These are phyloP conservation scores for Diutina pseudorugosa DNA, from an alignment of 1,139 yeast species.

Conservation along the genomic window DNA sequence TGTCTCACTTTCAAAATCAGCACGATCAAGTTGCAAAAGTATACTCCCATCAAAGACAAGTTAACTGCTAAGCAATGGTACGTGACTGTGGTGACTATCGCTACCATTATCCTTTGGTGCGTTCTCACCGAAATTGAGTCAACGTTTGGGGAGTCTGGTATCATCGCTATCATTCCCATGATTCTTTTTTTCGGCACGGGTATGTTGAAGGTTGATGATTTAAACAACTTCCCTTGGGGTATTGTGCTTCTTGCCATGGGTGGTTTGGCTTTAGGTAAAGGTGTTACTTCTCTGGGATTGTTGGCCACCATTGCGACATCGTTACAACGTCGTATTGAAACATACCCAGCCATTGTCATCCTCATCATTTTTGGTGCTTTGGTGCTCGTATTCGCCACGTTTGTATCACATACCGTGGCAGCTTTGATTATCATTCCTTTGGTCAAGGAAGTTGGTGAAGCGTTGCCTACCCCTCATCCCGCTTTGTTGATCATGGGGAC, in stretches of 20 bases:
- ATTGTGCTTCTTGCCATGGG: slow-evolving; percentile 94
- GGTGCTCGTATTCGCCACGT: slow-evolving; percentile 77
- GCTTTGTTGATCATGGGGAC: slow-evolving; percentile 69
- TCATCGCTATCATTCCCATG: slow-evolving; percentile 75
- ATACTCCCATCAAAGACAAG: slow-evolving; percentile 57
- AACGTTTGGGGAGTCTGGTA: slow-evolving; percentile 81
- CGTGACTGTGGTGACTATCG: slow-evolving; percentile 49
- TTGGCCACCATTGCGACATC: slow-evolving; percentile 63
- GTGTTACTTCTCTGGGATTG: slow-evolving; percentile 79
- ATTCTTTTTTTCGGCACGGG: slow-evolving; percentile 84
- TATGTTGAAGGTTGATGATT: slow-evolving; percentile 68
- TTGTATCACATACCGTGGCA: slow-evolving; percentile 92
- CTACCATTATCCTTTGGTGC: slow-evolving; percentile 82
- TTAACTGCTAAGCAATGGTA: slow-evolving; percentile 66
- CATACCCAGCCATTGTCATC: slow-evolving; percentile 55
- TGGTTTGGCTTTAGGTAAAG: slow-evolving; percentile 87
- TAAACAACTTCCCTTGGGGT: slow-evolving; percentile 90
- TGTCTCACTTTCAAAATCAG: slow-evolving; percentile 56
- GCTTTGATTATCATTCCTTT: slow-evolving; percentile 84
- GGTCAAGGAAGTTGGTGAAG: slow-evolving; percentile 74
- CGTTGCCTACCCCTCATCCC: slow-evolving; percentile 62
- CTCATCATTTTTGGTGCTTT: slow-evolving; percentile 67
- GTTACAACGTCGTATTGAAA: slow-evolving; percentile 49
- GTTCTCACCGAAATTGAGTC: slow-evolving; percentile 50
- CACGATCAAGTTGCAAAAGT: slow-evolving; percentile 30